A percentile compares a stretch with the other conserved stretches of the same genome.
Evolutionary conservation across 1,139 yeast genomes (phyloP).

Genomic region (Tardiomyces digboiensis): DNA sequence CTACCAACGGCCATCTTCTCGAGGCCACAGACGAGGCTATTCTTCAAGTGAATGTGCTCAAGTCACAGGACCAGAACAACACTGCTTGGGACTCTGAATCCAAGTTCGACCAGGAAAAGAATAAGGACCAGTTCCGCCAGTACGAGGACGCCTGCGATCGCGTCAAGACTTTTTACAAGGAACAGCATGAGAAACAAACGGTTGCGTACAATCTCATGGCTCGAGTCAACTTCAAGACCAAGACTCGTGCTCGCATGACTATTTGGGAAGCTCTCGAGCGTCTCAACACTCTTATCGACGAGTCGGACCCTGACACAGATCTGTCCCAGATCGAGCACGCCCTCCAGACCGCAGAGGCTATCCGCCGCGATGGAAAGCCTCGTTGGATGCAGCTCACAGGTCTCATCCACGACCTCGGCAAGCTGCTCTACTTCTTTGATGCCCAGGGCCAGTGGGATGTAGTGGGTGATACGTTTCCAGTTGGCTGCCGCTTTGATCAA

Average conservation of each 20-base stretch:
- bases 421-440: conserved; percentile 57
- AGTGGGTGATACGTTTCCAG: conserved; percentile 75
- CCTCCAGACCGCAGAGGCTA: conserved; percentile 68
- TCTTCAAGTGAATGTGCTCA: conserved; percentile 30
- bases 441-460: conserved; percentile 76
- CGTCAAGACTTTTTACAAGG: conserved; percentile 56
- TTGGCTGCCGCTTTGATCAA: conserved; percentile 56
- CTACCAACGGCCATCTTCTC: conserved; percentile 18
- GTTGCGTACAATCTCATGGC: conserved; percentile 69
- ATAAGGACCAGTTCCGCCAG: conserved; percentile 42
- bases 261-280: conserved; percentile 65
- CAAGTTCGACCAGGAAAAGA: conserved; percentile 14
- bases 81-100: conserved; percentile 12
- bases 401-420: conserved; percentile 61
- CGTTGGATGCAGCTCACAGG: conserved; percentile 74
- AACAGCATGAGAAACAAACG: conserved; percentile 62
- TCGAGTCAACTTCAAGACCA: conserved; percentile 58
- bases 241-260: conserved; percentile 53
- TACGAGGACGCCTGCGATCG: conserved; percentile 63
- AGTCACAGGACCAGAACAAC: conserved; percentile 18
- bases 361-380: conserved; percentile 56
- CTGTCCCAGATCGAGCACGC: conserved; percentile 71
- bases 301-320: conserved; percentile 69
- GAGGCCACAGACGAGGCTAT: conserved; percentile 33
- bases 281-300: conserved; percentile 54